Percentiles rank a stretch among this genome's conserved stretches.
These are phyloP conservation scores for Blastobotrys apis DNA, from an alignment of 1,139 yeast species.

Conservation along the genomic window DNA sequence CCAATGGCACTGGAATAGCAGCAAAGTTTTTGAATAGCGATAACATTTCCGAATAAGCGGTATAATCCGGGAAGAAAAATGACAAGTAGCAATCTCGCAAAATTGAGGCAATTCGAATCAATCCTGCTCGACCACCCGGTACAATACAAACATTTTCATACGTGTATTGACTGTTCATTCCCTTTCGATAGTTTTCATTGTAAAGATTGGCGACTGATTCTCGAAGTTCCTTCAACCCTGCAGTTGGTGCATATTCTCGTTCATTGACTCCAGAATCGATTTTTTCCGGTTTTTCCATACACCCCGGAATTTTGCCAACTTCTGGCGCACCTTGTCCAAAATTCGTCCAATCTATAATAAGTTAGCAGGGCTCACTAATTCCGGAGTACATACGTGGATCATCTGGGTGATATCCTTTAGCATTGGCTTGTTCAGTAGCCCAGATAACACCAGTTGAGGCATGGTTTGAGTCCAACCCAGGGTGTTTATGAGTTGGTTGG, in stretches of 20 bases:
- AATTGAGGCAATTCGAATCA: slow-evolving; percentile 63
- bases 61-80: slow-evolving; percentile 63
- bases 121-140: slow-evolving; percentile 68
- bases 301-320: slow-evolving; percentile 61
- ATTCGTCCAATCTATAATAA: slow-evolving; percentile 56
- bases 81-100: slow-evolving; percentile 58
- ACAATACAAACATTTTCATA: slow-evolving; percentile 64
- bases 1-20: slow-evolving; percentile 63
- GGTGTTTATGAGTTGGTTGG: slow-evolving; percentile 41
- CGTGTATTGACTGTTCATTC: slow-evolving; percentile 52
- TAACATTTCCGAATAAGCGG: slow-evolving; percentile 71
- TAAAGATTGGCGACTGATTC: slow-evolving; percentile 61
- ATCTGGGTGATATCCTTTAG: slow-evolving; percentile 53
- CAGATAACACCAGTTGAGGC: slow-evolving; percentile 67
- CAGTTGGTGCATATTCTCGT: slow-evolving; percentile 63
- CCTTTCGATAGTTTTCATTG: slow-evolving; percentile 53
- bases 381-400: slow-evolving; percentile 30
- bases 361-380: not conserved
- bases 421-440: slow-evolving; percentile 64
- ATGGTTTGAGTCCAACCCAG: slow-evolving; percentile 59
- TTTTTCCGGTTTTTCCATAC: slow-evolving; percentile 52
- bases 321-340: slow-evolving; percentile 72
- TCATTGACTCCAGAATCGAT: slow-evolving; percentile 51
- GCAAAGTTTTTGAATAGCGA: slow-evolving; percentile 62
- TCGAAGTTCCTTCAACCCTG: slow-evolving; percentile 55